phyloP scores from a whole-genome alignment of 345 rosid species.

The Euphorbia pulcherrima region DNA sequence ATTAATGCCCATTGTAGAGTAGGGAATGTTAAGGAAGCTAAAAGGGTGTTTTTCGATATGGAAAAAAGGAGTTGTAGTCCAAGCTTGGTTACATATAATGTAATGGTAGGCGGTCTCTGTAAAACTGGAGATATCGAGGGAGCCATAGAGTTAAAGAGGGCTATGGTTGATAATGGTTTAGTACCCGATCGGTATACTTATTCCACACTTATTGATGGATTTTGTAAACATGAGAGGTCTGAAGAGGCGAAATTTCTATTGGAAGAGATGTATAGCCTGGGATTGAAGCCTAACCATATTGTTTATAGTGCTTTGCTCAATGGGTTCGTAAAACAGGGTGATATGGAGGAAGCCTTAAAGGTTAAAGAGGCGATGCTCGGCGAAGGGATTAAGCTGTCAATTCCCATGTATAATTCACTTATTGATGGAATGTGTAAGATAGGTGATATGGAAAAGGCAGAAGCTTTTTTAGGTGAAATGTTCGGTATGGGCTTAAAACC shows the following conservation, averaged over 20 bases:
- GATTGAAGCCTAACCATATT: conserved; percentile 44
- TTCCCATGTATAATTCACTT: conserved; percentile 46
- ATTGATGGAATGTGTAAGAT: conserved; percentile 48
- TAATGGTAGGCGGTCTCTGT: conserved; percentile 52
- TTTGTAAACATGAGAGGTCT: conserved; percentile 50
- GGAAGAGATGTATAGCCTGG: conserved; percentile 48
- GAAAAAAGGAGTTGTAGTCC: conserved; percentile 47
- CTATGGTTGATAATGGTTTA: conserved; percentile 49
- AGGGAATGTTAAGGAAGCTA: conserved; percentile 43
- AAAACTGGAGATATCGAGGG: conserved; percentile 50
- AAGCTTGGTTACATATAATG: conserved; percentile 43
- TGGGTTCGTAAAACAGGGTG: conserved; percentile 59
- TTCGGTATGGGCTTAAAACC: conserved; percentile 41
- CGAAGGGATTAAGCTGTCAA: conserved; percentile 35
- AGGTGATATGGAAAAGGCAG: conserved; percentile 65
- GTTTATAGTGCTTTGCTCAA: conserved; percentile 50
- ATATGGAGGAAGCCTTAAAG: conserved; percentile 44
- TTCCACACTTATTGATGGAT: conserved; percentile 44
- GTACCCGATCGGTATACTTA: conserved; percentile 40
- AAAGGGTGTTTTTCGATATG: conserved; percentile 42
- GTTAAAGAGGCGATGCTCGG: conserved; percentile 59
- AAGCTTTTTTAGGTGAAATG: conserved; percentile 62
- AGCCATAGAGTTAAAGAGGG: conserved; percentile 48
- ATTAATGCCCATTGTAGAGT: conserved; percentile 56
- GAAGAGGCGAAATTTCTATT: conserved; percentile 52